Evolutionary conservation across 2,329 filamentous ascomycete genomes (phyloP).

Genomic region (Dactylellina haptotyla): DNA sequence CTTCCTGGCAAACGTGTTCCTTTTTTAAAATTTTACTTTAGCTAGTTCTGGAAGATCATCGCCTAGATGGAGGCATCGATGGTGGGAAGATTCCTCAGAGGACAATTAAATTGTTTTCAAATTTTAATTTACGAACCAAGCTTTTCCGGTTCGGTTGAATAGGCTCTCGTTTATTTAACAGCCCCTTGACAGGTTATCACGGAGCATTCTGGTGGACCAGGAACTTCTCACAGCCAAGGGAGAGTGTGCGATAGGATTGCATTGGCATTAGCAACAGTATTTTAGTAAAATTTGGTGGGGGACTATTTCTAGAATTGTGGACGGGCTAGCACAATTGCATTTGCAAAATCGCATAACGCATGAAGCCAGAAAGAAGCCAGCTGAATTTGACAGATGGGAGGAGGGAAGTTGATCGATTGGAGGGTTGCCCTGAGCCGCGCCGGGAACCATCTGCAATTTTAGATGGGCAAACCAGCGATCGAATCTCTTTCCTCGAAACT

Average conservation of each 20-base stretch:
- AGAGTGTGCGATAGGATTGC: background rate
- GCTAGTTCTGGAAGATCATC: no score
- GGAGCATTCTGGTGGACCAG: background rate
- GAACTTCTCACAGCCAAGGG: background rate
- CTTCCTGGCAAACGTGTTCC: background rate
- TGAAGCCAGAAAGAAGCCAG: background rate
- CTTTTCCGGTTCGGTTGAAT: no score
- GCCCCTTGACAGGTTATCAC: no score
- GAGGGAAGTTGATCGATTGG: constrained; percentile 2
- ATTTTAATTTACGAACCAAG: no score
- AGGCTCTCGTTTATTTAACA: no score
- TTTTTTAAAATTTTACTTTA: no score
- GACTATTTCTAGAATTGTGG: no score
- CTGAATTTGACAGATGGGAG: constrained; percentile 26
- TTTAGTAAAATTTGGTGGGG: no score
- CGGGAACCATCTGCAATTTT: constrained; percentile 22
- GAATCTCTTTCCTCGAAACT: constrained; percentile 14
- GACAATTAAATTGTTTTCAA: no score
- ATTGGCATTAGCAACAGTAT: no score
- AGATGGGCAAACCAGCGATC: constrained; percentile 24
- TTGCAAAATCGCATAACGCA: background rate
- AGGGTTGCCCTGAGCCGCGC: constrained; percentile 26
- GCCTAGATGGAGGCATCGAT: no score
- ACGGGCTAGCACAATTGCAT: background rate
- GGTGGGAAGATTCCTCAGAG: no score